Evolutionary conservation across 495 filamentous ascomycete genomes (phyloP), one percentile per base, ranked within the genome.

Genomic region (Ramalina peruviana): DNA sequence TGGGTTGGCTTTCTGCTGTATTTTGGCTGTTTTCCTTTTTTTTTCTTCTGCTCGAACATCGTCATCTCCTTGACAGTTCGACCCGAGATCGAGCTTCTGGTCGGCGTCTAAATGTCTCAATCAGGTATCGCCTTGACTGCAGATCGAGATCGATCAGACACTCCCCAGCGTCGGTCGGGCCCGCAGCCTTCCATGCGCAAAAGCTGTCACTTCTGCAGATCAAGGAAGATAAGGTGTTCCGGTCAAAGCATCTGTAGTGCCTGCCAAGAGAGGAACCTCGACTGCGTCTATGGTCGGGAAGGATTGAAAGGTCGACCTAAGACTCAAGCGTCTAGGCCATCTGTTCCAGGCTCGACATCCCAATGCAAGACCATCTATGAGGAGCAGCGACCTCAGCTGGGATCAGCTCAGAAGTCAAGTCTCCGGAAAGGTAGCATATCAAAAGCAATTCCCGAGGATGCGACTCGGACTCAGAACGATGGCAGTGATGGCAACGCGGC

Each of bases 161-260:
- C 6, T 16, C 12, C 17, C 15, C 42, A 20, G 19, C 23, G n/a
- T 3, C 40, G 27, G 11, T 42, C 26, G 16, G 43, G 42, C 33
- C 20, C 20, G 16, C 52, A 54, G 17, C 51, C 54, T 1, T 20
- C 47, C 3, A 56, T 61, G 49, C 40, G 59, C 20, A 60, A 47
- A 26, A 61, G 59, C 51, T 61, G 59, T 36, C 48, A 58, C 43
- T 61, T 61, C 51, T 61, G 59, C 42, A 45, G 59, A 21, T 54
- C 59, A 9, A 48, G 59, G 36, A 61, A 61, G 39, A 61, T 60
- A 46, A 51, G 55, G 19, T 61, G 59, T 40, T 60, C 58, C 12
- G 58, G 58, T 27, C 54, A 61, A 38, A 51, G 44, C 45, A 60
- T 60, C 4, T 61, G 59, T 39, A 48, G 46, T 46, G 59, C 59